These are phyloP conservation scores for Basidioascus undulatus DNA, from an alignment of 768 basidiomycete species.

Conservation along the genomic window DNA sequence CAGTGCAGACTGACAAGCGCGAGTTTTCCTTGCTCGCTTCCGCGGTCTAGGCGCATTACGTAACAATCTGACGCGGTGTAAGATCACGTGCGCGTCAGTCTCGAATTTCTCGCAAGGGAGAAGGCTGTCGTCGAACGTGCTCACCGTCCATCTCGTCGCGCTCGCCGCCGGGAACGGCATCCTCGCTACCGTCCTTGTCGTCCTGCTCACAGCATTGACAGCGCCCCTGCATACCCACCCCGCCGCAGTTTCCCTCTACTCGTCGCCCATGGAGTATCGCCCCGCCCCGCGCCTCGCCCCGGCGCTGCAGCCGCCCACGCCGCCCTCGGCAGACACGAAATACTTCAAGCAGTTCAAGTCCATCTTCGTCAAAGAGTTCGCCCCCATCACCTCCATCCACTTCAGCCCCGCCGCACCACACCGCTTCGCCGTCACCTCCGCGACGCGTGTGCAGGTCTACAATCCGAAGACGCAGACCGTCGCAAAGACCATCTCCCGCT, in stretches of 20 bases:
- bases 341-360: too few relatives aligned
- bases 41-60: too few relatives aligned
- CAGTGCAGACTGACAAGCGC: too few relatives aligned
- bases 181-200: too few relatives aligned
- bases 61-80: background rate
- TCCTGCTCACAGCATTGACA: too few relatives aligned
- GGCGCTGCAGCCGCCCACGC: too few relatives aligned
- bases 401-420: conserved; percentile 74
- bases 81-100: background rate
- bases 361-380: conserved; percentile 87
- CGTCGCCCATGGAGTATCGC: too few relatives aligned
- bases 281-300: too few relatives aligned
- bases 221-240: too few relatives aligned
- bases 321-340: too few relatives aligned
- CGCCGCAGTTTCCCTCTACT: too few relatives aligned
- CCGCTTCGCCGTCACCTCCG: conserved; percentile 83
- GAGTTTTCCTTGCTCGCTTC: too few relatives aligned
- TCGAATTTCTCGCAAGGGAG: background rate
- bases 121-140: background rate
- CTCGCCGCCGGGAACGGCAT: conserved; percentile 9
- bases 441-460: conserved; percentile 81
- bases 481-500: conserved; percentile 83
- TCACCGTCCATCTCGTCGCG: conserved; percentile 30
- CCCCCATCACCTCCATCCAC: conserved; percentile 80
- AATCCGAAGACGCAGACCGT: conserved; percentile 89